Evolutionary conservation across 192 early-diverging fungal species (phyloP).

Genomic region (Gonapodya sp.): DNA sequence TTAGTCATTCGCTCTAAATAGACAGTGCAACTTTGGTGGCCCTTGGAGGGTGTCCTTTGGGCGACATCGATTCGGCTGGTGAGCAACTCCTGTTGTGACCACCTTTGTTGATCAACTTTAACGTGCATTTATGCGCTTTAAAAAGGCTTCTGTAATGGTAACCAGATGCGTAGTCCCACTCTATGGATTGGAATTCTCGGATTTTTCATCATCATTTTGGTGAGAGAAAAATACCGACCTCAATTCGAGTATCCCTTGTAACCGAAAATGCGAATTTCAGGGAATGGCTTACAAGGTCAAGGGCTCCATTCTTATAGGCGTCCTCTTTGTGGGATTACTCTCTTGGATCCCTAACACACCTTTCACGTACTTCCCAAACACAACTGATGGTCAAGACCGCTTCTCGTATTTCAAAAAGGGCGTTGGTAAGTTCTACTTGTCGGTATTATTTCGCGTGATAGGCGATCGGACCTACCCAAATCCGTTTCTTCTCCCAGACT

Average conservation of each 20-base stretch:
- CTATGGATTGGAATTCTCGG: not conserved
- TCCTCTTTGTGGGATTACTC: slow-evolving; percentile 55
- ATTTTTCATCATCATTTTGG: not conserved
- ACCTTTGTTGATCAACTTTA: not conserved
- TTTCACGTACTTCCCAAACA: slow-evolving; percentile 72
- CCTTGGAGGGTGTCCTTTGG: slow-evolving; percentile 54
- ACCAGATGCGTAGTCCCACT: not conserved
- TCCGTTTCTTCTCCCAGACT: slow-evolving; percentile 20
- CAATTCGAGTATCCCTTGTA: not conserved
- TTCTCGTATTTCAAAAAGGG: slow-evolving; percentile 35
- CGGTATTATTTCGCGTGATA: not conserved
- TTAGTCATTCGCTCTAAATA: too few species aligned
- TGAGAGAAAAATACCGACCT: not conserved
- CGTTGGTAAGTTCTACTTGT: slow-evolving; percentile 6
- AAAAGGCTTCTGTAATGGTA: not conserved
- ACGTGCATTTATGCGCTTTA: too few species aligned
- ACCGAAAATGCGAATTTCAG: not conserved
- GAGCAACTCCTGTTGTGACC: not conserved
- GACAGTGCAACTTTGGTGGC: slow-evolving; percentile 59
- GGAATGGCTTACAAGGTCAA: slow-evolving; percentile 48
- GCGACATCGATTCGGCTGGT: not conserved
- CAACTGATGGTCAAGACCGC: slow-evolving; percentile 39
- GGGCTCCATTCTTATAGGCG: slow-evolving; percentile 51
- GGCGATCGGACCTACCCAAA: slow-evolving; percentile 14
- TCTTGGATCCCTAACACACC: slow-evolving; percentile 55